These are phyloP conservation scores for Nadsonia starkeyi-henricii DNA, from an alignment of 1,139 yeast genomes.

Conservation along the genomic window DNA sequence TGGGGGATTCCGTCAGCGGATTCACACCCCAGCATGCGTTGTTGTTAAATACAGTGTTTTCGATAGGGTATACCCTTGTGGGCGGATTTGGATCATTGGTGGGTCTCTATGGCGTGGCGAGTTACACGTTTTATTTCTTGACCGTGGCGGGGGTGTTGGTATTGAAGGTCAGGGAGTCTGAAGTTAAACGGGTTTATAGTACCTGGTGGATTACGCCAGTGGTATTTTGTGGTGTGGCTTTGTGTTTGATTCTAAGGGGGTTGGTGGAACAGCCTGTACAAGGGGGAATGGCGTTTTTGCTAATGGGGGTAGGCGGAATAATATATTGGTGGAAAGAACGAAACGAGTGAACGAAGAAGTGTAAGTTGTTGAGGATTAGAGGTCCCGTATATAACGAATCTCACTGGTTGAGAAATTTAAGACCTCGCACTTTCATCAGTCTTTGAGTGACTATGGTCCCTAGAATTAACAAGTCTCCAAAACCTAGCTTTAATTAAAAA, in stretches of 20 bases:
- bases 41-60: conserved; percentile 20
- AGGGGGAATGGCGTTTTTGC: conserved; percentile 18
- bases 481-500: no score
- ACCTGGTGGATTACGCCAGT: conserved; percentile 27
- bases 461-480: no score
- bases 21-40: conserved; percentile 27
- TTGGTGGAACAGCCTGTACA: conserved; percentile 24
- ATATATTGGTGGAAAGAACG: no score
- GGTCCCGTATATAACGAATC: no score
- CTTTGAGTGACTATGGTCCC: no score
- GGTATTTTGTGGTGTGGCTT: conserved; percentile 26
- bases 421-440: no score
- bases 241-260: conserved; percentile 24
- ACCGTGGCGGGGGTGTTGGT: conserved; percentile 27
- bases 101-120: conserved; percentile 29
- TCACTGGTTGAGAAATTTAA: no score
- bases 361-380: no score
- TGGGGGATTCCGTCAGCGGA: no score
- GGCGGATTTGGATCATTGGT: conserved; percentile 26
- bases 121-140: conserved; percentile 26
- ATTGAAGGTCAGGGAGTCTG: conserved; percentile 24
- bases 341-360: no score
- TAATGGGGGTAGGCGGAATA: conserved; percentile 11
- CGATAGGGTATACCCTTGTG: conserved; percentile 21
- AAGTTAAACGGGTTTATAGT: conserved; percentile 25